phyloP scores from a whole-genome alignment of 2,329 filamentous ascomycete genomes.

The Aureobasidium vineae region DNA sequence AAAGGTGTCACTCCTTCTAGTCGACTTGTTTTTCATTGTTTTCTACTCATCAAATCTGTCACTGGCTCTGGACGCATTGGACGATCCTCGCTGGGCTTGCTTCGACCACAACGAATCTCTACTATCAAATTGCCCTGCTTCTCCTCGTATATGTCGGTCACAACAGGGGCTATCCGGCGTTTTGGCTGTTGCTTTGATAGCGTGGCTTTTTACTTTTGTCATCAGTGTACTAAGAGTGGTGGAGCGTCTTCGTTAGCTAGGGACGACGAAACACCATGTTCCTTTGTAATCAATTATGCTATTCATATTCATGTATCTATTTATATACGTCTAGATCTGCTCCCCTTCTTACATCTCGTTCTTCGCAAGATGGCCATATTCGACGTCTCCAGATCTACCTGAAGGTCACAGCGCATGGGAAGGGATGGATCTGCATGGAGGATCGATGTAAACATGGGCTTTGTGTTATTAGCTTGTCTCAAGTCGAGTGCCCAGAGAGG shows the following conservation, averaged over 20 bases:
- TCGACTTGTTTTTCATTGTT: conserved; percentile 95
- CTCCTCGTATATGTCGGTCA: conserved; percentile 55
- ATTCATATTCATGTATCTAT: conserved; percentile 16
- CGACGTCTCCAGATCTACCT: conserved; percentile 7
- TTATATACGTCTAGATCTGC: conserved; percentile 5
- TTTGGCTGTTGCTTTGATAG: conserved; percentile 74
- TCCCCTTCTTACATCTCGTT: neutral
- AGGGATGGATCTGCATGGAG: neutral
- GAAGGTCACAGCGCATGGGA: neutral
- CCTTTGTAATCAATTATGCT: conserved; percentile 20
- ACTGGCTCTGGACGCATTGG: conserved; percentile 81
- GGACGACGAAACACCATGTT: conserved; percentile 1
- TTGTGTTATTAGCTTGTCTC: no score
- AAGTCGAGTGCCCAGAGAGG: neutral
- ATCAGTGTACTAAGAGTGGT: conserved; percentile 59
- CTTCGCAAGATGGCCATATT: neutral
- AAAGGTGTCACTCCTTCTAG: conserved; percentile 84
- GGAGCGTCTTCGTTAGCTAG: conserved; percentile 36
- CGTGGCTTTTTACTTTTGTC: conserved; percentile 88
- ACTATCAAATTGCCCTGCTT: conserved; percentile 38
- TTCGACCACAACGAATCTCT: conserved; percentile 33
- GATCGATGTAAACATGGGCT: neutral
- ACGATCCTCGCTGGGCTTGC: conserved; percentile 58
- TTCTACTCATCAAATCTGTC: conserved; percentile 94
- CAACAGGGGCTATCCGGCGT: conserved; percentile 74